These are phyloP conservation scores for Alternaria gansuensis DNA, from an alignment of 2,329 filamentous ascomycete species.

Conservation along the genomic window DNA sequence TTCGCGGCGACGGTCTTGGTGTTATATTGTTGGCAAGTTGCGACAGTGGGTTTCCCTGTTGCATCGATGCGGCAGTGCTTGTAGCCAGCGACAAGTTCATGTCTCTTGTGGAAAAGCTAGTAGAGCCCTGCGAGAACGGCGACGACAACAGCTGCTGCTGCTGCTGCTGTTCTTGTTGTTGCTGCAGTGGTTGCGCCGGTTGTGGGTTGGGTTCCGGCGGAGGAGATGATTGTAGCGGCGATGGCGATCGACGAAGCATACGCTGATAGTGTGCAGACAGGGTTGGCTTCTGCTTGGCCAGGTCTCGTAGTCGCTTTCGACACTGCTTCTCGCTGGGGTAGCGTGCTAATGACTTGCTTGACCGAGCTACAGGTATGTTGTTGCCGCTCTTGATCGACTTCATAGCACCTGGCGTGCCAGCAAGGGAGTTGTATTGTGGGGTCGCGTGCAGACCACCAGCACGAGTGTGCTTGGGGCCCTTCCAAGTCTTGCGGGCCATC, in stretches of 20 bases:
- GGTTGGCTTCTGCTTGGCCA: slow-evolving; percentile 69
- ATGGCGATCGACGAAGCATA: slow-evolving; percentile 68
- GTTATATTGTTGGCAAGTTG: slow-evolving; percentile 54
- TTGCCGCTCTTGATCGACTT: slow-evolving; percentile 56
- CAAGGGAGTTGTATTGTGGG: slow-evolving; percentile 36
- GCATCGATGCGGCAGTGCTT: slow-evolving; percentile 63
- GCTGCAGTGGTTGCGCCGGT: slow-evolving; percentile 23
- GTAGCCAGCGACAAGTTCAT: slow-evolving; percentile 62
- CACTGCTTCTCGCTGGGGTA: slow-evolving; percentile 70
- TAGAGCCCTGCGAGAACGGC: slow-evolving; percentile 40
- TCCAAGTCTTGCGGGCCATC: slow-evolving; percentile 69
- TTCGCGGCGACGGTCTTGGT: slow-evolving; percentile 48
- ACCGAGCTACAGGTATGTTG: slow-evolving; percentile 57
- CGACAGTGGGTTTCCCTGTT: slow-evolving; percentile 59
- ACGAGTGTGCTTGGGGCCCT: slow-evolving; percentile 54
- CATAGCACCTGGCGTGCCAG: slow-evolving; percentile 57
- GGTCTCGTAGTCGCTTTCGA: slow-evolving; percentile 64
- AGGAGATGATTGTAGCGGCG: slow-evolving; percentile 60
- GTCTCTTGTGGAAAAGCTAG: slow-evolving; percentile 58
- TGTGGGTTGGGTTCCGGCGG: slow-evolving; percentile 48
- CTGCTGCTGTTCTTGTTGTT: slow-evolving; percentile 5
- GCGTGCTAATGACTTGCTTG: slow-evolving; percentile 51
- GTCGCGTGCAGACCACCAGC: slow-evolving; percentile 29
- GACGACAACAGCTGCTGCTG: slow-evolving; percentile 53
- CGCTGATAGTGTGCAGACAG: slow-evolving; percentile 72